Base-by-base conservation (phyloP, 1,284 basidiomycete species). In the Singerocomus inundabilis region DNA sequence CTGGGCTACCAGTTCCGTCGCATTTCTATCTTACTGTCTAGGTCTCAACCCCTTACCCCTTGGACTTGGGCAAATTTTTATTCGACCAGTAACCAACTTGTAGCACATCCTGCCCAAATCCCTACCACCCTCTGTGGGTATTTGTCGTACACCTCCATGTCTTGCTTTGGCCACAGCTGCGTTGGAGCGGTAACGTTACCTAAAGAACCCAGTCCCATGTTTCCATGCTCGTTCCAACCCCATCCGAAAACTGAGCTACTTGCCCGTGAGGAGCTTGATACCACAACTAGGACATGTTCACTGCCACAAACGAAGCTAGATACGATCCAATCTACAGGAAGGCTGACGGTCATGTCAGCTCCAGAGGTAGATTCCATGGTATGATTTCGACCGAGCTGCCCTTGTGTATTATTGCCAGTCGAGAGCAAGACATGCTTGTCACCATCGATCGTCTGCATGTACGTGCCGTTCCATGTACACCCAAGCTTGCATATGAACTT, bases 211-310 rank as follows among this genome's bases (percentile, higher is more conserved):
- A 81, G 61, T 0, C 88, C 92, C 13, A 96, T 74, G 67, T 95
- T 97, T 11, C 93, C 93, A 64, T 96, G 93, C 67, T 97, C 93
- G 66, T 96, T 97, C 93, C 93, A 96, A 0, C 93, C 93, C 86
- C 93, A 95, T 0, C 81, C 86, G 79, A 81, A 88, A 1, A 93
- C 78, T 53, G 80, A 48, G 18, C 43, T 38, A 11, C 46, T 31
- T n/a, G 53, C 52, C 5, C 51, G 53, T 9, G 39, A 36, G 24
- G 54, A 18, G 28, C 34, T 35, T 9, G 53, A 39, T 34, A 57
- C 50, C 11, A 73, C 49, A 13, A 78, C 57, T 3, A 95, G 69
- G 4, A 91, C 76, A 67, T 96, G 93, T 64, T 96, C 93, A 57
- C 88, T 90, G 6, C 93, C 93, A 49, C 87, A 88, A 1, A 70